Conservation (phyloP, 331 rosid genomes). For the Telfairia occidentalis region DNA sequence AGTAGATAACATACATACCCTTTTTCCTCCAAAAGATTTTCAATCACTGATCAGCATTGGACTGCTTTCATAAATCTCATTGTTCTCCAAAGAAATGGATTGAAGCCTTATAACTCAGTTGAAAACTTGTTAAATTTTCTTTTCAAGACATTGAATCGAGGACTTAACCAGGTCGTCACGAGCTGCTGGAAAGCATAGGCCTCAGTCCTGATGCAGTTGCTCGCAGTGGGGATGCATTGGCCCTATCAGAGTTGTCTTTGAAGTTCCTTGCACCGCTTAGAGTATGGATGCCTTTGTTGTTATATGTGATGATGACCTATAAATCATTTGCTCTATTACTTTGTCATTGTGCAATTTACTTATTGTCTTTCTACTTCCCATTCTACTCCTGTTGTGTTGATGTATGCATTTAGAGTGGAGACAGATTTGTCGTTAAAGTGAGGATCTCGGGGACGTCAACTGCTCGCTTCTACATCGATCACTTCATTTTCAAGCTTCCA, state of each 20-base stretch:
- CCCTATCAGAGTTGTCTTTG: conserved; percentile 59
- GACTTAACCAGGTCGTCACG: conserved; percentile 57
- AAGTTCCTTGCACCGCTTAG: conserved; percentile 76
- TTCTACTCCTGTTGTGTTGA: conserved; percentile 2
- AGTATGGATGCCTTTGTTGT: conserved; percentile 31
- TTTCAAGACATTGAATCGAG: background rate
- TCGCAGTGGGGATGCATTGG: conserved; percentile 55
- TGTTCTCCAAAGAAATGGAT: background rate
- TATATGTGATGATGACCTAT: background rate
- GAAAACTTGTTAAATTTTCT: background rate
- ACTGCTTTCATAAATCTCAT: background rate
- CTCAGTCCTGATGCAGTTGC: conserved; percentile 56
- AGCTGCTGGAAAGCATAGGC: conserved; percentile 53
- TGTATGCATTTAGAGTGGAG: conserved; percentile 50
- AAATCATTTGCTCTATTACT: background rate
- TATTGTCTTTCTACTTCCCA: background rate
- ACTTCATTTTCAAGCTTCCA: conserved; percentile 66
- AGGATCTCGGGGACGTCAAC: conserved; percentile 54
- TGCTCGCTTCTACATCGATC: conserved; percentile 62
- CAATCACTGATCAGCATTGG: background rate
- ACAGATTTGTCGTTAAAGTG: conserved; percentile 60
- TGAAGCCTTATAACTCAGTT: background rate
- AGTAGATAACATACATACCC: background rate
- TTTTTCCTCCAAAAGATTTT: background rate
- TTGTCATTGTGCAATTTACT: background rate